Conservation (phyloP, 108 stramenopile genomes). For the Asterionellopsis glacialis region DNA sequence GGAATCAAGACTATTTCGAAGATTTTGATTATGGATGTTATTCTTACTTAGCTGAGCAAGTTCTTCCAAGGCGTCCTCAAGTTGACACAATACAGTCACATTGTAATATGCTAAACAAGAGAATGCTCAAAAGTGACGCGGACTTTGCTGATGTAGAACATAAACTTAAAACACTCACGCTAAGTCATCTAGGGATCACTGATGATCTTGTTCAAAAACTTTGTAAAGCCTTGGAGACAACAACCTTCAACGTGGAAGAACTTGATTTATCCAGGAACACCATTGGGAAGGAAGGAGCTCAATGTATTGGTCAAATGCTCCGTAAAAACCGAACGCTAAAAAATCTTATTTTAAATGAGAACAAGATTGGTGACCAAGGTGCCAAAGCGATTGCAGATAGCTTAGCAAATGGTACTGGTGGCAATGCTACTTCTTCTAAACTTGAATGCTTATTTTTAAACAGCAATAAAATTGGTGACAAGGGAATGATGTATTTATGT, state of each 20-base stretch:
- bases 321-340: neutral
- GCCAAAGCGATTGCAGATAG: conserved; percentile 1
- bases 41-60: too few species aligned
- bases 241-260: neutral
- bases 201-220: too few species aligned
- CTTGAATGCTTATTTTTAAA: neutral
- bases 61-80: too few species aligned
- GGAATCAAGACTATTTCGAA: too few species aligned
- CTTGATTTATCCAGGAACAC: neutral
- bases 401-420: too few species aligned
- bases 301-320: neutral
- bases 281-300: neutral
- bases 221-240: conserved; percentile 2
- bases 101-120: too few species aligned
- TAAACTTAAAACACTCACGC: too few species aligned
- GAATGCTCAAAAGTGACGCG: too few species aligned
- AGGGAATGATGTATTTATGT: neutral
- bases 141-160: too few species aligned
- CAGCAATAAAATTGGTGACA: neutral
- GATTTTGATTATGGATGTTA: too few species aligned
- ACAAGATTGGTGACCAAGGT: neutral
- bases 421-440: neutral
- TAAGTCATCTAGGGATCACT: too few species aligned
- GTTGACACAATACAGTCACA: too few species aligned
- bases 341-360: neutral